A percentile compares a stretch with the other conserved stretches of the same genome.
phyloP scores from a whole-genome alignment of 768 basidiomycete genomes.

The Tulasnella sp. region DNA sequence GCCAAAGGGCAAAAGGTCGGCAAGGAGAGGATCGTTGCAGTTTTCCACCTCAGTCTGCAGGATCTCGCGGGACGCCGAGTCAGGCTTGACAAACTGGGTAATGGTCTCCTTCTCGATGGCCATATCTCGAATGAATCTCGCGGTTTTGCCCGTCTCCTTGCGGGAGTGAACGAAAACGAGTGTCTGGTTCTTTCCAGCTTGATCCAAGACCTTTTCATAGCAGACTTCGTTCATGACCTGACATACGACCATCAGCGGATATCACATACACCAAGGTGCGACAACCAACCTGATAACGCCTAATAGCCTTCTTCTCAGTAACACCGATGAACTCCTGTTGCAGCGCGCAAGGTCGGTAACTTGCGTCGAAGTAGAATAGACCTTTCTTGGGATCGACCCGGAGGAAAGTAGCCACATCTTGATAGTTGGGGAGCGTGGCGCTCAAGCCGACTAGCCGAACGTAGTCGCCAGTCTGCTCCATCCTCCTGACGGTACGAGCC shows the following conservation, averaged over 20 bases:
- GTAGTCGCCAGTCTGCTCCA: constrained; percentile 91
- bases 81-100: constrained; percentile 90
- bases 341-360: constrained; percentile 87
- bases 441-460: constrained; percentile 92
- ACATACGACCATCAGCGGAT: not conserved
- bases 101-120: constrained; percentile 96
- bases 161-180: constrained; percentile 97
- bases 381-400: constrained; percentile 88
- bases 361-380: constrained; percentile 93
- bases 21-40: constrained; percentile 72
- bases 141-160: constrained; percentile 97
- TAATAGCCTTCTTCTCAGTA: constrained; percentile 99
- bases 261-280: not conserved
- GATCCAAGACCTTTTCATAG: constrained; percentile 96
- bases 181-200: constrained; percentile 81
- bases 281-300: constrained; percentile 61
- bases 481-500: constrained; percentile 80
- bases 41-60: constrained; percentile 74
- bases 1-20: constrained; percentile 89
- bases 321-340: constrained; percentile 97
- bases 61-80: constrained; percentile 86
- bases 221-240: constrained; percentile 93
- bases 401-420: constrained; percentile 95
- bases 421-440: constrained; percentile 96
- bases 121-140: constrained; percentile 86